Evolutionary conservation across 331 rosid genomes (phyloP).

Genomic region (Quercus phellos): DNA sequence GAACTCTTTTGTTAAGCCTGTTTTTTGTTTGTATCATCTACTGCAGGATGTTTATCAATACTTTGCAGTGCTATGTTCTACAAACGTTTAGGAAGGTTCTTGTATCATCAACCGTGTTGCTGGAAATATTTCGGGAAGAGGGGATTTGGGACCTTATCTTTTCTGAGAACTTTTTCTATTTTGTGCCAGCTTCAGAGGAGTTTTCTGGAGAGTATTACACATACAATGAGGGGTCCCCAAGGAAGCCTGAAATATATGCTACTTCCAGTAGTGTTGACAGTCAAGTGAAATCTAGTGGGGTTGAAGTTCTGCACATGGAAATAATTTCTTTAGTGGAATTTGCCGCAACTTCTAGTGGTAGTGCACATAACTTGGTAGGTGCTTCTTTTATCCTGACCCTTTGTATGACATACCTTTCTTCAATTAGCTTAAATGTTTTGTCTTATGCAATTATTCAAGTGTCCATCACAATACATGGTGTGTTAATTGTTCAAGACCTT

Average conservation of each 20-base stretch:
- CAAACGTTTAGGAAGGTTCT: conserved; percentile 64
- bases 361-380: conserved; percentile 70
- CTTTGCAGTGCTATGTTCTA: conserved; percentile 68
- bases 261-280: conserved; percentile 34
- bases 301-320: conserved; percentile 63
- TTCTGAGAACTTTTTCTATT: conserved; percentile 86
- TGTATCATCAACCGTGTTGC: conserved; percentile 52
- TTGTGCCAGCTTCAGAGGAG: conserved; percentile 49
- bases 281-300: conserved; percentile 42
- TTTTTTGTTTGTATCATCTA: conserved; percentile 23
- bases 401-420: neutral
- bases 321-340: conserved; percentile 80
- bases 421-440: conserved; percentile 6
- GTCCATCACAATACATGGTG: neutral
- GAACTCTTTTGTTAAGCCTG: conserved; percentile 12
- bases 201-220: conserved; percentile 35
- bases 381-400: conserved; percentile 5
- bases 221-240: conserved; percentile 19
- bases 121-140: conserved; percentile 70
- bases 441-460: conserved; percentile 12
- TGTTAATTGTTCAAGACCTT: neutral
- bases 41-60: conserved; percentile 65
- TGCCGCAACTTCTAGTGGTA: conserved; percentile 66
- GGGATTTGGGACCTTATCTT: conserved; percentile 92
- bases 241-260: conserved; percentile 41